phyloP scores from a whole-genome alignment of 2,329 filamentous ascomycete species.

The Nemania sp. region DNA sequence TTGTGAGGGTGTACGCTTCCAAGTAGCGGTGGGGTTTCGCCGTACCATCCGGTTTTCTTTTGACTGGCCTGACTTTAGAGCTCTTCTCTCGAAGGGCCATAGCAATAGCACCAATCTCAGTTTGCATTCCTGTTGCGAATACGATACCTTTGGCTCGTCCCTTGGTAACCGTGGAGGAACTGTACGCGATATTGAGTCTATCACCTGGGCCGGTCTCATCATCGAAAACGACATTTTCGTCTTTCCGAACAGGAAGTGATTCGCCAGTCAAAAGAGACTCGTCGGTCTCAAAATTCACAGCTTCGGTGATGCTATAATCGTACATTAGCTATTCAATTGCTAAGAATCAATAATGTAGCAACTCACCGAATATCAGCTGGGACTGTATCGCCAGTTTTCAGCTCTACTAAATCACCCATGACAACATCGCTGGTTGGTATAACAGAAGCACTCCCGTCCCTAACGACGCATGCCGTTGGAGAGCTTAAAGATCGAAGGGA shows the following conservation, averaged over 20 bases:
- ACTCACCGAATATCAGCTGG: conserved; percentile 56
- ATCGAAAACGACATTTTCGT: conserved; percentile 61
- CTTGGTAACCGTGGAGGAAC: conserved; percentile 71
- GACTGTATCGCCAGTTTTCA: conserved; percentile 62
- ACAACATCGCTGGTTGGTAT: conserved; percentile 67
- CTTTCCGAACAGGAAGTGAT: conserved; percentile 69
- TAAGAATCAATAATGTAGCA: background rate
- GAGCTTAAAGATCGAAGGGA: conserved; percentile 63
- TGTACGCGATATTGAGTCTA: conserved; percentile 72
- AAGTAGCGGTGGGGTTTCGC: conserved; percentile 65
- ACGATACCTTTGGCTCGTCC: conserved; percentile 71
- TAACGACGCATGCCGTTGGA: conserved; percentile 63
- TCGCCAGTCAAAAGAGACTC: conserved; percentile 74
- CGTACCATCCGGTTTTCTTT: conserved; percentile 64
- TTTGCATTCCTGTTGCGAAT: conserved; percentile 70
- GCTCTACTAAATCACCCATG: conserved; percentile 68
- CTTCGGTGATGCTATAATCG: conserved; percentile 57
- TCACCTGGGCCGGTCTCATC: conserved; percentile 69
- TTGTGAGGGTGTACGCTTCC: conserved; percentile 61
- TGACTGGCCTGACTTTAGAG: conserved; percentile 62
- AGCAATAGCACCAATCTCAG: conserved; percentile 74
- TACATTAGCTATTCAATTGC: conserved; percentile 10
- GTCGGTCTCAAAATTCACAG: conserved; percentile 69
- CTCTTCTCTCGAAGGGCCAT: conserved; percentile 68
- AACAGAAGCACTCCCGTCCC: conserved; percentile 62